A percentile compares a stretch with the other conserved stretches of the same genome.
Evolutionary conservation across 805 yeast genomes (phyloP).

Genomic region (Myxozyma nipponensis): DNA sequence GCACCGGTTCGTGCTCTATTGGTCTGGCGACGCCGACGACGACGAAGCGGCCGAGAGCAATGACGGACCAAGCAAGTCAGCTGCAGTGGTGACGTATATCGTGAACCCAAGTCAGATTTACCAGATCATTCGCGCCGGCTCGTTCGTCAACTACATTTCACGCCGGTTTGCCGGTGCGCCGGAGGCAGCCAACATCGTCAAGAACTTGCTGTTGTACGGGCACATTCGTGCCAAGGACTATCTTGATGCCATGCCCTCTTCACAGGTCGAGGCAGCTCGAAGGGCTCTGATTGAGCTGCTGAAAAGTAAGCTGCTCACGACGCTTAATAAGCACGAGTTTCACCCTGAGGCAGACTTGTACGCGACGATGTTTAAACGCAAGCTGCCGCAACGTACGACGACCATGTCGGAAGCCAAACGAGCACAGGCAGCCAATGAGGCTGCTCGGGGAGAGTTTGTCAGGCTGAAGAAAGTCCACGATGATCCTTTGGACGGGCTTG

Average conservation of each 20-base stretch:
- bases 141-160: conserved; percentile 56
- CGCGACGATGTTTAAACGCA: conserved; percentile 22
- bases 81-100: conserved; percentile 14
- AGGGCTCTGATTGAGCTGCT: conserved; percentile 45
- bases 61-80: conserved; percentile 2
- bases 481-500: conserved; percentile 22
- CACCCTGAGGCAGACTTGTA: conserved; percentile 35
- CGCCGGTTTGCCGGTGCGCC: conserved; percentile 40
- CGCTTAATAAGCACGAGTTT: conserved; percentile 43
- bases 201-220: conserved; percentile 67
- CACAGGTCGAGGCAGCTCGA: conserved; percentile 35
- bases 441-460: conserved; percentile 40
- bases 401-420: conserved; percentile 53
- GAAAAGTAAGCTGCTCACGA: conserved; percentile 50
- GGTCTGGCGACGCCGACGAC: conserved; percentile 38
- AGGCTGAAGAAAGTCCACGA: conserved; percentile 24
- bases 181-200: conserved; percentile 55
- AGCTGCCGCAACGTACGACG: conserved; percentile 25
- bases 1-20: conserved; percentile 66
- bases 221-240: conserved; percentile 58
- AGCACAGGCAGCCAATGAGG: conserved; percentile 58
- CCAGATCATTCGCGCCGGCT: conserved; percentile 70
- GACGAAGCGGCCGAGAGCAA: neutral
- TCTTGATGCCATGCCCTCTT: conserved; percentile 32
- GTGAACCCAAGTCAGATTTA: conserved; percentile 61